phyloP scores from a whole-genome alignment of 768 basidiomycete genomes.

The Pseudohyphozyma bogoriensis region DNA sequence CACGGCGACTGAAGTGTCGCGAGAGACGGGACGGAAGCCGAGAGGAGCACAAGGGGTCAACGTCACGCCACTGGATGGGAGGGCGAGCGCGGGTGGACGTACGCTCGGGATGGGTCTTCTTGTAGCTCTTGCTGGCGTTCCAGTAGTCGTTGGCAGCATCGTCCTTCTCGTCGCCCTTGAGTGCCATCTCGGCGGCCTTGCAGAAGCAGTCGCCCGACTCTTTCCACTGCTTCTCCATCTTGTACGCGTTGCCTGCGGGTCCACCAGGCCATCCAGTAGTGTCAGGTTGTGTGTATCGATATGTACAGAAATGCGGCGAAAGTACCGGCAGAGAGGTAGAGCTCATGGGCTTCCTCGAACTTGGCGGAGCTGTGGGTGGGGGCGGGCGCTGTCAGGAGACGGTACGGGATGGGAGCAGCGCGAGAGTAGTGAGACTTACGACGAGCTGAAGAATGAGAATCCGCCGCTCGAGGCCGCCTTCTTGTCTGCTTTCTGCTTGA shows the following conservation, averaged over 20 bases:
- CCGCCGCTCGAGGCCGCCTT: conserved; percentile 62
- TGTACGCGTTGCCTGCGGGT: conserved; percentile 35
- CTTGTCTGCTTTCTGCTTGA: conserved; percentile 65
- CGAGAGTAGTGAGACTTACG: no score
- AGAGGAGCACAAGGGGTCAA: not conserved
- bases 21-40: not conserved
- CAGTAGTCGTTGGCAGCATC: conserved; percentile 99
- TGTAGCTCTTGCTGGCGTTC: conserved; percentile 95
- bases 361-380: no score
- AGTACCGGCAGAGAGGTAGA: conserved; percentile 90
- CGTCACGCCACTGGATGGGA: not conserved
- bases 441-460: conserved; percentile 44
- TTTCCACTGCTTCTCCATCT: conserved; percentile 78
- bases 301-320: conserved; percentile 33
- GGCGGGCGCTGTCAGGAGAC: no score
- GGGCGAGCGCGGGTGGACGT: conserved; percentile 34
- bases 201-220: conserved; percentile 87
- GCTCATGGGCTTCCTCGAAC: conserved; percentile 89
- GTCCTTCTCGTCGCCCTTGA: conserved; percentile 72
- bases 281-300: not conserved
- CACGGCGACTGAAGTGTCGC: conserved; percentile 59
- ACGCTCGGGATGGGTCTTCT: conserved; percentile 79
- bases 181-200: conserved; percentile 86
- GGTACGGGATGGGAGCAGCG: no score
- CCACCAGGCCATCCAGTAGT: not conserved